A percentile compares a stretch with the other conserved stretches of the same genome.
Evolutionary conservation across 164 flowering plant genomes (phyloP).

Genomic region (Tetrastigma voinierianum): DNA sequence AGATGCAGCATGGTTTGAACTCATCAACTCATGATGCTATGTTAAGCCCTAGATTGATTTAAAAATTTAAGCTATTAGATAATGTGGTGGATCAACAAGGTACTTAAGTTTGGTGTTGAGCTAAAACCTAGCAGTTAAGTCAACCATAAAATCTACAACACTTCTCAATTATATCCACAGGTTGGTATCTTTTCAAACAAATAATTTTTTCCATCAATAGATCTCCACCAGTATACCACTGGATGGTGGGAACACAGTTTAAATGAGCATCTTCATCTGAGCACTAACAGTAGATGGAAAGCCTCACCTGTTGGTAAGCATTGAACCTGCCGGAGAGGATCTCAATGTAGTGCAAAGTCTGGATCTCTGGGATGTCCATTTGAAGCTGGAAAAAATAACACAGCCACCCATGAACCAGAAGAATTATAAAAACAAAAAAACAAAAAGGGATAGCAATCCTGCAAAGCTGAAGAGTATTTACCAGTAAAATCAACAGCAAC

Average conservation of each 20-base stretch:
- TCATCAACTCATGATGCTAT: no score
- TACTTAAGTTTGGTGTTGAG: no score
- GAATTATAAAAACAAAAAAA: background rate
- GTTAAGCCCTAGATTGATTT: no score
- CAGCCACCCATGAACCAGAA: background rate
- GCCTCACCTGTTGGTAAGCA: conserved; percentile 86
- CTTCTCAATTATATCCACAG: no score
- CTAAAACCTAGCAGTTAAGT: no score
- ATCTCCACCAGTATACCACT: no score
- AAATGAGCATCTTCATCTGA: background rate
- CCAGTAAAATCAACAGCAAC: conserved; percentile 98
- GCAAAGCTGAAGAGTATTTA: conserved; percentile 15
- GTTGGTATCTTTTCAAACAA: no score
- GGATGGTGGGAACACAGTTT: background rate
- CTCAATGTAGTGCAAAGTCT: conserved; percentile 72
- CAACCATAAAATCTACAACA: no score
- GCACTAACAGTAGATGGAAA: background rate
- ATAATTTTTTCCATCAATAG: background rate
- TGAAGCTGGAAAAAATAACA: conserved; percentile 52
- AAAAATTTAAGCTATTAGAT: no score
- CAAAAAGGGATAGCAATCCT: background rate
- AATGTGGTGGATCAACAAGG: no score
- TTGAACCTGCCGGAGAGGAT: conserved; percentile 73
- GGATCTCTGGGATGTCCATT: conserved; percentile 80
- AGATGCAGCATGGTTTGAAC: no score